A percentile compares a stretch with the other conserved stretches of the same genome.
These are phyloP conservation scores for Podaxis sp. DNA, from an alignment of 768 basidiomycete species.

Conservation along the genomic window DNA sequence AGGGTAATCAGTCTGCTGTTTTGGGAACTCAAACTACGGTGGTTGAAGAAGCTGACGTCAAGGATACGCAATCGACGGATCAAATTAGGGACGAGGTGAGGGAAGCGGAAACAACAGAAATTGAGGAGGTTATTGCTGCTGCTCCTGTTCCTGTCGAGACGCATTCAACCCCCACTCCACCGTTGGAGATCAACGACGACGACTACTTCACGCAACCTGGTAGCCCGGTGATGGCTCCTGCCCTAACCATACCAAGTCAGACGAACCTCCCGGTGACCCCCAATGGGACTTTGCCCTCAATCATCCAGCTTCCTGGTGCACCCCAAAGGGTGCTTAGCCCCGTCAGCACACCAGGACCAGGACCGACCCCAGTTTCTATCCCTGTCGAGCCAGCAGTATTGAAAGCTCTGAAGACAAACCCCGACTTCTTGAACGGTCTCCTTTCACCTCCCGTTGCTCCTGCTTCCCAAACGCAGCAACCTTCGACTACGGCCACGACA, in stretches of 20 bases:
- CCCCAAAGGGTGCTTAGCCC: constrained; percentile 22
- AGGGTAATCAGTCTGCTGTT: not conserved
- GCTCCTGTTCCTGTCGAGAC: not conserved
- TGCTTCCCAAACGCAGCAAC: not conserved
- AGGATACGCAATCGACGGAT: not conserved
- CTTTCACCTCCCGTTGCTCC: not conserved
- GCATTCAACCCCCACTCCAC: not conserved
- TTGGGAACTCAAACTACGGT: not conserved
- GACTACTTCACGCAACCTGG: constrained; percentile 13
- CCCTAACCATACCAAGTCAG: constrained; percentile 34
- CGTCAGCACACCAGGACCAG: constrained; percentile 23
- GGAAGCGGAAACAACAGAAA: not conserved
- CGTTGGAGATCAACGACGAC: not conserved
- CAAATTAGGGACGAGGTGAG: not conserved
- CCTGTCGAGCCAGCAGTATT: constrained; percentile 24
- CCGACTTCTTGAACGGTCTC: not conserved
- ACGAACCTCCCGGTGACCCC: constrained; percentile 21
- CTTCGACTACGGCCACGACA: not conserved
- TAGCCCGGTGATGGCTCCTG: not conserved
- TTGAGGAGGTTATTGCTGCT: not conserved
- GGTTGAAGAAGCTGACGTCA: not conserved
- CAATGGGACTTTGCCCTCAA: constrained; percentile 13
- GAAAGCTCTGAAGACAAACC: constrained; percentile 21
- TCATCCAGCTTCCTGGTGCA: constrained; percentile 24
- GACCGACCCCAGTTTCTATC: constrained; percentile 22